These are phyloP conservation scores for Podospora tetraspora DNA, from an alignment of 495 filamentous ascomycete genomes.

Conservation along the genomic window DNA sequence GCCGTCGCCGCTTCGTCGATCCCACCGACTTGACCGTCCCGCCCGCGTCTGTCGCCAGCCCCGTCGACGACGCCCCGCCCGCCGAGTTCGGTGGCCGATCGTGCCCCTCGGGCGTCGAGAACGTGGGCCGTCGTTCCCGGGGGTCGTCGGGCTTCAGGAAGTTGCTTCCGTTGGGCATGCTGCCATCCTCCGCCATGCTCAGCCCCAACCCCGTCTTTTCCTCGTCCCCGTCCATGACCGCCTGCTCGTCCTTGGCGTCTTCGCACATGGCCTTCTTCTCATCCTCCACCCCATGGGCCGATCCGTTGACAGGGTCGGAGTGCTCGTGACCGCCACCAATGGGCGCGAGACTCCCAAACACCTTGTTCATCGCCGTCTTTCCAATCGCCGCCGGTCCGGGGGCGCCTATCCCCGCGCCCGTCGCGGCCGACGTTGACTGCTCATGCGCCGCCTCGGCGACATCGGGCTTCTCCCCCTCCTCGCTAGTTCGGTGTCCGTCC, in stretches of 20 bases:
- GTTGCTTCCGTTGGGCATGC: conserved; percentile 10
- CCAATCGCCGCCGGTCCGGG: conserved; percentile 22
- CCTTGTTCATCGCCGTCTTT: conserved; percentile 21
- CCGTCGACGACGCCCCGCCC: conserved; percentile 17
- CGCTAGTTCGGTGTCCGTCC: conserved; percentile 37
- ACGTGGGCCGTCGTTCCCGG: conserved; percentile 41
- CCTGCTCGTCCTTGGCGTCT: conserved; percentile 1
- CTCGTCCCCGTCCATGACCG: conserved; percentile 15
- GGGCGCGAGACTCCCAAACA: conserved; percentile 3
- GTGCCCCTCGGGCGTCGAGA: conserved; percentile 40
- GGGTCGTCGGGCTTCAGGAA: conserved; percentile 21
- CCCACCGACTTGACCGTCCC: conserved; percentile 20
- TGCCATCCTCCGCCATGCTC: not conserved
- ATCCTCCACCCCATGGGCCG: conserved; percentile 3
- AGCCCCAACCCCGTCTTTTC: conserved; percentile 33
- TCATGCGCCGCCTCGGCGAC: not conserved
- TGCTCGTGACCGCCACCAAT: not conserved
- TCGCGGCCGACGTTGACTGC: conserved; percentile 11
- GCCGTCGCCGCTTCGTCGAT: conserved; percentile 50
- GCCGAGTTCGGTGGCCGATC: conserved; percentile 36
- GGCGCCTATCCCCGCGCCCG: conserved; percentile 29
- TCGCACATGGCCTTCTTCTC: conserved; percentile 22
- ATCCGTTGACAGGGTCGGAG: not conserved
- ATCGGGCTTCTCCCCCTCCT: conserved; percentile 31
- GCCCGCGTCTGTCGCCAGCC: not conserved